A percentile compares a stretch with the other conserved stretches of the same genome.
Conservation (phyloP, 768 basidiomycete species). For the Paxillus rubicundulus region DNA sequence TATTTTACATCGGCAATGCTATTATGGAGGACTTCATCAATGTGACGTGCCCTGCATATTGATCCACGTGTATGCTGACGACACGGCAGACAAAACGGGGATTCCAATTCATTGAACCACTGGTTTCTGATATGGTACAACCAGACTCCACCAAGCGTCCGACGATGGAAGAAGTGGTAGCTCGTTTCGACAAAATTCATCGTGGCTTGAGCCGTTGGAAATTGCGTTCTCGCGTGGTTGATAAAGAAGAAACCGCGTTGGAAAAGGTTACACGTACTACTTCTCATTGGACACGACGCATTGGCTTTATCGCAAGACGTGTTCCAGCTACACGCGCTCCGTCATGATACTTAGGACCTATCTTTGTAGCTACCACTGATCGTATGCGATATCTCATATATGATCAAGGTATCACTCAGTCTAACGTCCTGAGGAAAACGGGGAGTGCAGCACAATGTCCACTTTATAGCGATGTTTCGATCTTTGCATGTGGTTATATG, state of each 20-base stretch:
- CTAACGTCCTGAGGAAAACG: neutral
- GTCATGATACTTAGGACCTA: neutral
- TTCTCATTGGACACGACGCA: constrained; percentile 26
- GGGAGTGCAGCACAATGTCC: no score
- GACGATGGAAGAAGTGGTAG: constrained; percentile 18
- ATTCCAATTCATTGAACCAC: constrained; percentile 22
- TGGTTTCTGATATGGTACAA: constrained; percentile 22
- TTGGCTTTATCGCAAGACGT: constrained; percentile 8
- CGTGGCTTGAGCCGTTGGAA: constrained; percentile 7
- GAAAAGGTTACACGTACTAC: constrained; percentile 8
- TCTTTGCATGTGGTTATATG: no score
- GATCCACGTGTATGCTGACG: neutral
- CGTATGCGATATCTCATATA: no score
- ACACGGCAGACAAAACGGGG: constrained; percentile 1
- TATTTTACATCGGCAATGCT: constrained; percentile 44
- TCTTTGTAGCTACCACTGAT: no score
- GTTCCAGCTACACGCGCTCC: constrained; percentile 13
- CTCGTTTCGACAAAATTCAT: constrained; percentile 15
- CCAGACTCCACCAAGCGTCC: constrained; percentile 21
- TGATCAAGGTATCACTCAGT: no score
- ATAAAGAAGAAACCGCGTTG: constrained; percentile 11
- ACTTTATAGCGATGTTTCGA: no score
- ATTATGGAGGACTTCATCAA: constrained; percentile 32
- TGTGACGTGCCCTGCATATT: constrained; percentile 14
- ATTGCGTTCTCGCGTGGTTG: constrained; percentile 29